phyloP scores from a whole-genome alignment of 257 asterid genomes.

The Parsonsia alboflavescens region DNA sequence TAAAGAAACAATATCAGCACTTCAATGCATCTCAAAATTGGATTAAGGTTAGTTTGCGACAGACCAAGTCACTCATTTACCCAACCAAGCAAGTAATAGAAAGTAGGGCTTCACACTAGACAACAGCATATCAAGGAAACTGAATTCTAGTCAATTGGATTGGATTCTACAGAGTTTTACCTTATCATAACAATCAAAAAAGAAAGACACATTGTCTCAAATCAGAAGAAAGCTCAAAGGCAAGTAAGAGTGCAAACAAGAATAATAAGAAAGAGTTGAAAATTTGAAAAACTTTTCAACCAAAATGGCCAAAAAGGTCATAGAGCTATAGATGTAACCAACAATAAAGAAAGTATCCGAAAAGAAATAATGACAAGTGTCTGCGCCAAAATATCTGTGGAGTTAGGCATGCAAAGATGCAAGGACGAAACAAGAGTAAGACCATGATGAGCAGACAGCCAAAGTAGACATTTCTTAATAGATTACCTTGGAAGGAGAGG shows the following conservation, averaged over 20 bases:
- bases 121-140: background rate
- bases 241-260: background rate
- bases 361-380: background rate
- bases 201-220: background rate
- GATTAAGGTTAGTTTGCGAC: background rate
- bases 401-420: constrained; percentile 11
- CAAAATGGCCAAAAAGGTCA: background rate
- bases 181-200: background rate
- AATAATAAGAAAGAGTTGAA: background rate
- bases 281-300: background rate
- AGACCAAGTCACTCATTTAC: background rate
- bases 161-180: background rate
- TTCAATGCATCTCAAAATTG: constrained; percentile 1
- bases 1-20: background rate
- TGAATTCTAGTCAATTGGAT: background rate
- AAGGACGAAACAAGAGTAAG: constrained; percentile 1
- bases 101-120: background rate
- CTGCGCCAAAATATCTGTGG: background rate
- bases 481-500: constrained; percentile 84
- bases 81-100: background rate
- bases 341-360: background rate
- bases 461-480: constrained; percentile 15
- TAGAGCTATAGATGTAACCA: background rate
- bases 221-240: background rate
- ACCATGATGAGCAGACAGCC: constrained; percentile 9